These are phyloP conservation scores for Calonectria fujianensis DNA, from an alignment of 2,329 filamentous ascomycete genomes.

Conservation along the genomic window DNA sequence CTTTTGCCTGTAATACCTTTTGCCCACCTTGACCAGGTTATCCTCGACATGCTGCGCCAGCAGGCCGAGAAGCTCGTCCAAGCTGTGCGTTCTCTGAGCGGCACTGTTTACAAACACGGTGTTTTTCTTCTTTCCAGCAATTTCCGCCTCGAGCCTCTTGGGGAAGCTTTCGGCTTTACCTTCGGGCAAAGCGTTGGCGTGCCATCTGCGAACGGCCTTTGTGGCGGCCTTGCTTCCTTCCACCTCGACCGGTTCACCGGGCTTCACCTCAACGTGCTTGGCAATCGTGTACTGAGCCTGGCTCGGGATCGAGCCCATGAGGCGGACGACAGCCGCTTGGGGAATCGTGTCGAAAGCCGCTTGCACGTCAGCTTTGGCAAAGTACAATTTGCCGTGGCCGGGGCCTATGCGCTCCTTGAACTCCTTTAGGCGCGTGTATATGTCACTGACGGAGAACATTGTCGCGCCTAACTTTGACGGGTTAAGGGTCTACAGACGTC, in stretches of 20 bases:
- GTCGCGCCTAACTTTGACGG: conserved; percentile 83
- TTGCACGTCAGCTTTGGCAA: conserved; percentile 94
- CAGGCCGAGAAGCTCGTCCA: conserved; percentile 79
- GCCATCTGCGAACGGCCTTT: conserved; percentile 70
- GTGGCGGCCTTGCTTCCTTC: conserved; percentile 49
- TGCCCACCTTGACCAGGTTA: conserved; percentile 92
- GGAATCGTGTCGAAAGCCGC: conserved; percentile 97
- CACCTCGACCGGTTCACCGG: conserved; percentile 59
- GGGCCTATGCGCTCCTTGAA: conserved; percentile 76
- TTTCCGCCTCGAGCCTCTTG: conserved; percentile 64
- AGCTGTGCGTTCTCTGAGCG: conserved; percentile 73
- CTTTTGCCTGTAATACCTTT: conserved; percentile 91
- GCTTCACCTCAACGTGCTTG: conserved; percentile 84
- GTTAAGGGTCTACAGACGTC: conserved; percentile 63
- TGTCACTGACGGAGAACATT: conserved; percentile 87
- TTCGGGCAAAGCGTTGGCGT: conserved; percentile 68
- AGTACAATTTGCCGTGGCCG: conserved; percentile 76
- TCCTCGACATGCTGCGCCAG: conserved; percentile 86
- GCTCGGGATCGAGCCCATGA: conserved; percentile 76
- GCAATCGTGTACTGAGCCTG: conserved; percentile 80
- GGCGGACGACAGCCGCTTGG: conserved; percentile 80
- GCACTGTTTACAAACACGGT: conserved; percentile 86
- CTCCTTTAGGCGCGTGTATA: conserved; percentile 81
- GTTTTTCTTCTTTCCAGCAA: conserved; percentile 72
- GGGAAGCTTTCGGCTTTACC: conserved; percentile 66